phyloP scores from a whole-genome alignment of 2,329 filamentous ascomycete genomes.

The Fusarium chaquense region DNA sequence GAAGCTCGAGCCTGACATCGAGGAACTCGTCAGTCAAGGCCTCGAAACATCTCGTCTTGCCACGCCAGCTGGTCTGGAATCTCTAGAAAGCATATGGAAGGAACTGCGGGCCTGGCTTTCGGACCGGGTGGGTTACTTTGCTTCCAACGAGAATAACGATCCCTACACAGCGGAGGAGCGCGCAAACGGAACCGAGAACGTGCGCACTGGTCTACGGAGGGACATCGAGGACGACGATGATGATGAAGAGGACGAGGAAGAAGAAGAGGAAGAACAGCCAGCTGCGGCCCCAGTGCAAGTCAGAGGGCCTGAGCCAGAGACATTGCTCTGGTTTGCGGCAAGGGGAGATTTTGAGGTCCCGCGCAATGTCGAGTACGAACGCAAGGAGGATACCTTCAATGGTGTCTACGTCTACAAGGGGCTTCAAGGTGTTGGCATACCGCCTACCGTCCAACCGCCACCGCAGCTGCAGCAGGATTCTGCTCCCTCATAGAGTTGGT shows the following conservation, averaged over 20 bases:
- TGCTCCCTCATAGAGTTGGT: conserved; percentile 20
- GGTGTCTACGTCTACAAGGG: conserved; percentile 46
- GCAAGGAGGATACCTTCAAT: conserved; percentile 46
- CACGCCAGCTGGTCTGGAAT: conserved; percentile 59
- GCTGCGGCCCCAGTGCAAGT: conserved; percentile 47
- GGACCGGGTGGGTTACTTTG: conserved; percentile 57
- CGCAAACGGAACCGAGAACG: conserved; percentile 73
- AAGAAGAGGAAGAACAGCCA: conserved; percentile 8
- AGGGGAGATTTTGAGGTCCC: conserved; percentile 61
- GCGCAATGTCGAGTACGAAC: conserved; percentile 58
- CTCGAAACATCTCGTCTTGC: conserved; percentile 59
- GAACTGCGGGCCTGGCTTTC: conserved; percentile 58
- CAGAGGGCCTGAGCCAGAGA: conserved; percentile 59
- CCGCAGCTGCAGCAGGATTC: conserved; percentile 26
- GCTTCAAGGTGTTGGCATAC: conserved; percentile 53
- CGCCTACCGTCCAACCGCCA: conserved; percentile 36
- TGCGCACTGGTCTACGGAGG: conserved; percentile 76
- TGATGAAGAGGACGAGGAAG: conserved; percentile 53
- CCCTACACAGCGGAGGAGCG: conserved; percentile 80
- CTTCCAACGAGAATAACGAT: conserved; percentile 62
- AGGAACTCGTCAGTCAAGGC: conserved; percentile 77
- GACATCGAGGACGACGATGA: conserved; percentile 67
- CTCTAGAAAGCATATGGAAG: conserved; percentile 69
- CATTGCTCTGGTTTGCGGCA: conserved; percentile 60
- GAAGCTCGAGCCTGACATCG: conserved; percentile 82